Evolutionary conservation across 495 filamentous ascomycete species (phyloP), one percentile per base, ranked within the genome.

Genomic region (Evernia prunastri): DNA sequence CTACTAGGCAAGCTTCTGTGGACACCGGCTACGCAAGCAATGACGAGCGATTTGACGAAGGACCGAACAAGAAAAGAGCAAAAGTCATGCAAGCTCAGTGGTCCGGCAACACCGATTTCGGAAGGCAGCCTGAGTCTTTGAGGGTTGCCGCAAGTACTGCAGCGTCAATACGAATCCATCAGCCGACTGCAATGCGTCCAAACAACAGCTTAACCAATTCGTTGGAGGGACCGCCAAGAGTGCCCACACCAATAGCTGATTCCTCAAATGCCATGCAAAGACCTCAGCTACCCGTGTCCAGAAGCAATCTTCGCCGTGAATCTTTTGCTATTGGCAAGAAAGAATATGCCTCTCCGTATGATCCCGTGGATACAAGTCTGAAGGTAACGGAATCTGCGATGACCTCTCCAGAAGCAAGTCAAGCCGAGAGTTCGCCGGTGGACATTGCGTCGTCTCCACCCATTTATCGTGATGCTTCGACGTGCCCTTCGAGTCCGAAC

Each of bases 101-200:
- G 76, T 86, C 80, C 45, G 84, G 83, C 36, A 87, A 84, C 54
- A 81, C 84, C 9, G 82, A 87, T 9, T 85, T 94, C 69, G 88
- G 86, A 49, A 79, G 83, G 35, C 85, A 84, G 56, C 82, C 86
- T 25, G 89, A 90, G 43, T 95, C 91, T 10, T 77, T 96, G n/a
- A 81, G 92, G 60, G 90, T 96, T 15, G 86, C 88, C 66, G 92
- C 92, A 25, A 94, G 90, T 72, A 93, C 90, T 20, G 85, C 91
- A 37, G 89, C 89, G 23, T 95, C 92, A 11, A 81, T 96, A 63
- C 89, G 91, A n/a, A 85, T 87, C 51, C 88, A 95, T 74, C 83
- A 89, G 61, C 92, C 91, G 11, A 83, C 89, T 37, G 81, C 86
- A 11, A 73, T 83, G 25, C 84, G 84, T 37, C 82, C 82, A 45